A percentile compares a stretch with the other conserved stretches of the same genome.
Conservation (phyloP, 768 basidiomycete genomes). For the Galerina sulciceps region DNA sequence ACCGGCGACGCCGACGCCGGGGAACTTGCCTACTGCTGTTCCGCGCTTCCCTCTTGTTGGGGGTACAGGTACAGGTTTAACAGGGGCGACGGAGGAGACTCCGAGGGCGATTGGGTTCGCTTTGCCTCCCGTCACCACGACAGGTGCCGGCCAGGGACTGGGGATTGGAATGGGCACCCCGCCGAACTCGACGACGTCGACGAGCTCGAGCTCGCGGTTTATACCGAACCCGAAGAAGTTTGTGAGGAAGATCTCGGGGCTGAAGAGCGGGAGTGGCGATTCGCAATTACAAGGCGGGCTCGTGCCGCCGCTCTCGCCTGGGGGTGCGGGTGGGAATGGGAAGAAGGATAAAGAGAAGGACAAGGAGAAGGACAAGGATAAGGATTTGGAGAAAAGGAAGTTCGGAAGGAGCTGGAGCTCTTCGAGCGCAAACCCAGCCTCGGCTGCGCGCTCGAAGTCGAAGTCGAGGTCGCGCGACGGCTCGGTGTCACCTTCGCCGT, state of each 20-base stretch:
- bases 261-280: slow-evolving; percentile 7
- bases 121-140: neutral
- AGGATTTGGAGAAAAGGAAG: slow-evolving; percentile 23
- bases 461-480: neutral
- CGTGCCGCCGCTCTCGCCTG: neutral
- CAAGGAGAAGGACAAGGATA: no score
- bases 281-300: slow-evolving; percentile 2
- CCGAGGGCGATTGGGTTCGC: slow-evolving; percentile 22
- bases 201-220: slow-evolving; percentile 16
- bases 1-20: slow-evolving; percentile 28
- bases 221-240: slow-evolving; percentile 25
- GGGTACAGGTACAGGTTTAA: neutral
- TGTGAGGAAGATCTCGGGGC: slow-evolving; percentile 27
- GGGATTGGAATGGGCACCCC: no score
- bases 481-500: slow-evolving; percentile 11
- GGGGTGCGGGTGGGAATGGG: no score
- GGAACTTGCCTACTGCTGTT: slow-evolving; percentile 20
- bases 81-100: slow-evolving; percentile 10
- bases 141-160: no score
- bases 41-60: neutral
- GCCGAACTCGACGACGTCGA: neutral
- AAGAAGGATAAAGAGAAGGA: no score
- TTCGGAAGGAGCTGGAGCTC: slow-evolving; percentile 32
- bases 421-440: no score
- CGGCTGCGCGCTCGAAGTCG: no score